Base-by-base conservation (phyloP, 2,329 filamentous ascomycete species). In the Trichoderma aggressivum region DNA sequence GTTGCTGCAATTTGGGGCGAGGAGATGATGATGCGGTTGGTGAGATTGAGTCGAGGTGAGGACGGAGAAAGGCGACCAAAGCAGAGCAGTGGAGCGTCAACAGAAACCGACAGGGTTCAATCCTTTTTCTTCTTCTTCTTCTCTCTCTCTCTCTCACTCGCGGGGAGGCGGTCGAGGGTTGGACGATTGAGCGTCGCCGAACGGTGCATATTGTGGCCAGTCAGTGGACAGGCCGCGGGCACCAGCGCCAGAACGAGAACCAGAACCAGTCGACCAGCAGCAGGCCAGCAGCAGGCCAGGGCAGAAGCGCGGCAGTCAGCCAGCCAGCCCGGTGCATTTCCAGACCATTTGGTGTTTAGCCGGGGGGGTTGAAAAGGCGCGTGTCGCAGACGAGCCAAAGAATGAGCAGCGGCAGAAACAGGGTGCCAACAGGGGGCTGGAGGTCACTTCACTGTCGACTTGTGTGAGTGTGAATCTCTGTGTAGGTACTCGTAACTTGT, bases 361-460 rank as follows among this genome's bases (percentile, higher is more conserved):
- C 30, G 34, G 62, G 62, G 43, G 68, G 39, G 63, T 32, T 26
- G 47, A 30, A 43, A 43, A 50, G 43, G 63, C 59, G 66, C 70
- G 61, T 74, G 73, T 74, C 72, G 73, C 72, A 73, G 73, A 70
- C 67, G 70, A 69, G 62, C 66, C 71, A 70, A 58, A 73, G 70
- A 74, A 65, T 64, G 68, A 34, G 55, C 66, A 67, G 64, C 30
- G 71, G 59, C 71, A 73, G 71, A 74, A 68, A 71, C 69, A 72
- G 62, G 43, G 50, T 62, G 59, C 64, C 39, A 70, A 47, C 67
- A 63, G 60, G 66, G 65, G 69, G 47, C 26, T 30, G 70, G 70
- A 63, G 36, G 61, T 55, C 16, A n/a, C n/a, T 10, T 39, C 16
- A 16, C 36, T 21, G 59, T 26, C 32, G 18, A 34, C 24, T 30